Conservation (phyloP, 768 basidiomycete species). For the Hemileccinum impolitum region DNA sequence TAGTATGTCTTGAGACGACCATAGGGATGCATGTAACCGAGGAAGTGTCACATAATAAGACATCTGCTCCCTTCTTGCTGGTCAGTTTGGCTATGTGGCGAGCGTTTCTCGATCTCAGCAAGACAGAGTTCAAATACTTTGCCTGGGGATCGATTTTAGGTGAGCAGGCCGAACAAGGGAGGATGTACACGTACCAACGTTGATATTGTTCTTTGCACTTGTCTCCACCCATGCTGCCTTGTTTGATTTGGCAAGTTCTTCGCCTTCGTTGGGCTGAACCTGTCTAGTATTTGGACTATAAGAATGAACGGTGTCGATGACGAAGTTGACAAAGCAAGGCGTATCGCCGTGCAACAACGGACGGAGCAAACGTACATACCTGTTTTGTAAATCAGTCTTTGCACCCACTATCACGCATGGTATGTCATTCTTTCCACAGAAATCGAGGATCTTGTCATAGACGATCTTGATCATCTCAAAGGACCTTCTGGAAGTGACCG, state of each 20-base stretch:
- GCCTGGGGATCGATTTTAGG: constrained; percentile 37
- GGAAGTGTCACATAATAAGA: constrained; percentile 48
- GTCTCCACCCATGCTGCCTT: constrained; percentile 85
- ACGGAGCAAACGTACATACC: constrained; percentile 54
- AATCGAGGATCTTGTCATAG: constrained; percentile 90
- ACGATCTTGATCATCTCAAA: constrained; percentile 95
- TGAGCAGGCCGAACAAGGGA: neutral
- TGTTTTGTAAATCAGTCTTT: constrained; percentile 77
- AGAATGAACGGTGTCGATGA: constrained; percentile 24
- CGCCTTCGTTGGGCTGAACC: constrained; percentile 70
- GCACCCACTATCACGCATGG: constrained; percentile 95
- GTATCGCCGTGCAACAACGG: constrained; percentile 6
- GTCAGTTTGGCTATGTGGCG: constrained; percentile 46
- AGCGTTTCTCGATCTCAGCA: constrained; percentile 76
- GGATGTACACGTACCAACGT: constrained; percentile 69
- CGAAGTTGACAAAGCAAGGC: constrained; percentile 8
- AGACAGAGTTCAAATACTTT: constrained; percentile 85
- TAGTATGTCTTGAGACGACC: constrained; percentile 21
- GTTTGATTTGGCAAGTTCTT: constrained; percentile 67
- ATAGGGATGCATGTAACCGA: constrained; percentile 10
- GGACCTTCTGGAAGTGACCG: constrained; percentile 81
- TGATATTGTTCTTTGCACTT: constrained; percentile 81
- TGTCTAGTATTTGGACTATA: constrained; percentile 53
- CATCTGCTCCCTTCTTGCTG: constrained; percentile 45
- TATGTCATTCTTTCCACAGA: constrained; percentile 77